Conservation (phyloP, 495 filamentous ascomycete genomes). For the Xylaria acuta region DNA sequence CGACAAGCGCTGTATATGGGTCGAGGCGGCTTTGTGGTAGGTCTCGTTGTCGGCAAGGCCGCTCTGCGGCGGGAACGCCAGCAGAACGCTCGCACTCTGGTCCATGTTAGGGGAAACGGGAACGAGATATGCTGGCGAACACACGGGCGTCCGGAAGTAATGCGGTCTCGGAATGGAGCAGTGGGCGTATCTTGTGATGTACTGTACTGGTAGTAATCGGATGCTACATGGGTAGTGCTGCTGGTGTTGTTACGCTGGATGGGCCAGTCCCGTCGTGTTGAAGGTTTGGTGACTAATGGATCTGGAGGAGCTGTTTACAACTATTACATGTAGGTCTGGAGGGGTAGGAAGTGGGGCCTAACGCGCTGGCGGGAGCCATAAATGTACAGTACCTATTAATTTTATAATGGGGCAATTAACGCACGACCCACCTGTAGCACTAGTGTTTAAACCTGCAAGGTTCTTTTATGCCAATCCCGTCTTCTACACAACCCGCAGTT, state of each 20-base stretch:
- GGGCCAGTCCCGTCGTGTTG: too few species aligned
- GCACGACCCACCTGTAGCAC: neutral
- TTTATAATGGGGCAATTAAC: neutral
- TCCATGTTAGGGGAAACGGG: constrained; percentile 51
- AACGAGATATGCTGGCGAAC: constrained; percentile 2
- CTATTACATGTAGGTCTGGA: too few species aligned
- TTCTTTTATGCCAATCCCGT: neutral
- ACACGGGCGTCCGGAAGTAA: neutral
- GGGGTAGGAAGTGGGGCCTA: neutral
- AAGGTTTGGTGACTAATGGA: neutral
- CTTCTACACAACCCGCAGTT: too few species aligned
- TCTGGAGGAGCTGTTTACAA: constrained; percentile 8
- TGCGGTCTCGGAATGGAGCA: neutral
- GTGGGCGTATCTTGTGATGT: neutral
- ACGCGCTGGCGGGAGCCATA: neutral
- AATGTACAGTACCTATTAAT: neutral
- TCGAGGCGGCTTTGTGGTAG: constrained; percentile 39
- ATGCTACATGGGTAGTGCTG: neutral
- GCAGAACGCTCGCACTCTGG: constrained; percentile 43
- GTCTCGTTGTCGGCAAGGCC: constrained; percentile 29
- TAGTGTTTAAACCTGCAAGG: neutral
- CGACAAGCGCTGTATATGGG: constrained; percentile 42
- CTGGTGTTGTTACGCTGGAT: neutral
- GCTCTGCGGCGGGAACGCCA: constrained; percentile 47
- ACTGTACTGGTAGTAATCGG: neutral